Percentiles rank a stretch among this genome's conserved stretches.
These are phyloP conservation scores for Medicago arabica DNA, from an alignment of 306 rosid species.

Conservation along the genomic window DNA sequence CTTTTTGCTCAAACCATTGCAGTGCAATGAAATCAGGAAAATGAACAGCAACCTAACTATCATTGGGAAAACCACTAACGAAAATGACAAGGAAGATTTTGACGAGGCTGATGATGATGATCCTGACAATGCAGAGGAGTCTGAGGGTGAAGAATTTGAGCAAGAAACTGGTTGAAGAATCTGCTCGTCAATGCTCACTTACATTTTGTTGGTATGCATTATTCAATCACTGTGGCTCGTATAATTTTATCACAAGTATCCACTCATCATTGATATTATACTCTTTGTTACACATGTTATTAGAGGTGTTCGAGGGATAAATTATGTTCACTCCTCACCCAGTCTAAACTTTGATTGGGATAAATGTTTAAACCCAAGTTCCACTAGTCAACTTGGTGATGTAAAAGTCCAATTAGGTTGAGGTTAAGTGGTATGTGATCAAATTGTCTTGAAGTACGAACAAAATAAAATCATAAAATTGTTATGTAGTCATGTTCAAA, in stretches of 20 bases:
- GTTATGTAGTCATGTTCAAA: neutral
- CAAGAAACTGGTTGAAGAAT: slow-evolving; percentile 82
- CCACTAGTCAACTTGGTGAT: neutral
- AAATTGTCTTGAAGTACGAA: neutral
- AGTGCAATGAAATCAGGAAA: slow-evolving; percentile 86
- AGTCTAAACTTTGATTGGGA: neutral
- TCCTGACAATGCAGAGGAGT: slow-evolving; percentile 82
- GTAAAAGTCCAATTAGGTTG: neutral
- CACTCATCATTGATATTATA: neutral
- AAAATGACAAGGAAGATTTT: slow-evolving; percentile 83
- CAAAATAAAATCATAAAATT: neutral
- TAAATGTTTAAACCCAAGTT: slow-evolving; percentile 3
- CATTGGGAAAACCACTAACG: slow-evolving; percentile 69
- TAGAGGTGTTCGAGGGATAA: neutral
- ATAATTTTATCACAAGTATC: slow-evolving; percentile 27
- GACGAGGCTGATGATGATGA: slow-evolving; percentile 73
- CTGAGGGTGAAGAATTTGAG: slow-evolving; percentile 94
- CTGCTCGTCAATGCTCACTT: slow-evolving; percentile 15
- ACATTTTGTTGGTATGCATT: slow-evolving; percentile 9
- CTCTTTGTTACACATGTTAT: neutral
- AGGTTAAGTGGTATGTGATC: neutral
- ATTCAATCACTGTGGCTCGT: neutral
- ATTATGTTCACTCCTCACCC: neutral
- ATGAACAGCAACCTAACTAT: slow-evolving; percentile 67
- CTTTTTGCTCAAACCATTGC: slow-evolving; percentile 40